Percentiles rank a stretch among this genome's conserved stretches.
Evolutionary conservation across 352 stramenopile species (phyloP).

Genomic region (Thalassiosira gravida): DNA sequence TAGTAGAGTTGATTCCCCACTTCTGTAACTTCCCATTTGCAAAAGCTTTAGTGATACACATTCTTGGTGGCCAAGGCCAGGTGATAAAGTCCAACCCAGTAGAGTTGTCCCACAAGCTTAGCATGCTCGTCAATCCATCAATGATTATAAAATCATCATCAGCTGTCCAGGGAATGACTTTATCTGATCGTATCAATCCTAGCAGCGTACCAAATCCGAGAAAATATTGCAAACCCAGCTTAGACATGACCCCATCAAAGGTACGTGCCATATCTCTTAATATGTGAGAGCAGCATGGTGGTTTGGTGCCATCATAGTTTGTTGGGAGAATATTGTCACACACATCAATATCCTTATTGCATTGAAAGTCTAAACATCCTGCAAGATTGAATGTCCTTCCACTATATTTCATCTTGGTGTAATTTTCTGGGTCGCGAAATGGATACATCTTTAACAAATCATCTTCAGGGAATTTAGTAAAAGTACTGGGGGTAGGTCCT

Average conservation of each 20-base stretch:
- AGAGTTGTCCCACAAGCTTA: slow-evolving; percentile 14
- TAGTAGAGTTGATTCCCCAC: neutral
- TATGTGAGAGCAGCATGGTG: slow-evolving; percentile 21
- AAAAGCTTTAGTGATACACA: slow-evolving; percentile 14
- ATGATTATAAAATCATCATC: neutral
- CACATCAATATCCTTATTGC: slow-evolving; percentile 1
- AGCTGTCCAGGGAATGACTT: slow-evolving; percentile 10
- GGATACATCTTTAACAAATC: too few species aligned
- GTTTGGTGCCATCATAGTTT: slow-evolving; percentile 16
- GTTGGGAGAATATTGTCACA: slow-evolving; percentile 13
- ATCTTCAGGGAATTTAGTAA: too few species aligned
- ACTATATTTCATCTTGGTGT: too few species aligned
- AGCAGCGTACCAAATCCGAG: slow-evolving; percentile 8
- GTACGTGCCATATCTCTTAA: slow-evolving; percentile 14
- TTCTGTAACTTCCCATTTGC: slow-evolving; percentile 6
- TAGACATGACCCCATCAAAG: slow-evolving; percentile 22
- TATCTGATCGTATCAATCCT: slow-evolving; percentile 10
- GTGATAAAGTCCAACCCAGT: slow-evolving; percentile 4
- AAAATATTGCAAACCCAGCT: slow-evolving; percentile 11
- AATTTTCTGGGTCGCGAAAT: too few species aligned
- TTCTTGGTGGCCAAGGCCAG: slow-evolving; percentile 5
- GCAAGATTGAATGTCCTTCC: neutral
- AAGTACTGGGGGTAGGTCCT: too few species aligned
- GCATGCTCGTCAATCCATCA: neutral
- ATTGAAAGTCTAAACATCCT: slow-evolving; percentile 5